These are phyloP conservation scores for Solanum etuberosum DNA, from an alignment of 257 asterid genomes.

Conservation along the genomic window DNA sequence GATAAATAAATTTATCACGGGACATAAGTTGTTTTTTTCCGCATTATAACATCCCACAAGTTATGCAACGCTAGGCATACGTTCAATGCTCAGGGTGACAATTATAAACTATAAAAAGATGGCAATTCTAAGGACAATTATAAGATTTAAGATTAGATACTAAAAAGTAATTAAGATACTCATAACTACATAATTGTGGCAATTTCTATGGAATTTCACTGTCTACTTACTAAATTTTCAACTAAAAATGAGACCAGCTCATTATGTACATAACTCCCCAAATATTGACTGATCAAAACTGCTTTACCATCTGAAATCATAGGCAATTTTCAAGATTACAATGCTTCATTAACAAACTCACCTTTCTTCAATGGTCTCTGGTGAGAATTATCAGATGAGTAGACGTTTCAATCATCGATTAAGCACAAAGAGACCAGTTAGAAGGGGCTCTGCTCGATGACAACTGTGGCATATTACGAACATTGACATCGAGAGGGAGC, in stretches of 20 bases:
- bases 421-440: slow-evolving; percentile 41
- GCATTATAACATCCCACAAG: not conserved
- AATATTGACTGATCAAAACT: not conserved
- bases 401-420: not conserved
- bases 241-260: not conserved
- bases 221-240: not conserved
- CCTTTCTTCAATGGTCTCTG: not conserved
- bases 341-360: not conserved
- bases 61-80: not conserved
- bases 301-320: not conserved
- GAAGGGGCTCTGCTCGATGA: slow-evolving; percentile 56
- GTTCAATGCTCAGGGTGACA: not conserved
- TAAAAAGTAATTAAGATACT: not conserved
- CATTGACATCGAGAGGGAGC: slow-evolving; percentile 66
- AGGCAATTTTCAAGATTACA: not conserved
- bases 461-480: slow-evolving; percentile 59
- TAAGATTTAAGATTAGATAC: not conserved
- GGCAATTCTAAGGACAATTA: not conserved
- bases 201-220: not conserved
- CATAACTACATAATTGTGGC: not conserved
- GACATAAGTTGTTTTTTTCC: not conserved
- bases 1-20: not conserved
- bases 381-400: not conserved
- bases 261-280: not conserved
- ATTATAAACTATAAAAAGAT: not conserved